Base-by-base conservation (phyloP, 2,329 filamentous ascomycete species). In the Botrytis tulipae region DNA sequence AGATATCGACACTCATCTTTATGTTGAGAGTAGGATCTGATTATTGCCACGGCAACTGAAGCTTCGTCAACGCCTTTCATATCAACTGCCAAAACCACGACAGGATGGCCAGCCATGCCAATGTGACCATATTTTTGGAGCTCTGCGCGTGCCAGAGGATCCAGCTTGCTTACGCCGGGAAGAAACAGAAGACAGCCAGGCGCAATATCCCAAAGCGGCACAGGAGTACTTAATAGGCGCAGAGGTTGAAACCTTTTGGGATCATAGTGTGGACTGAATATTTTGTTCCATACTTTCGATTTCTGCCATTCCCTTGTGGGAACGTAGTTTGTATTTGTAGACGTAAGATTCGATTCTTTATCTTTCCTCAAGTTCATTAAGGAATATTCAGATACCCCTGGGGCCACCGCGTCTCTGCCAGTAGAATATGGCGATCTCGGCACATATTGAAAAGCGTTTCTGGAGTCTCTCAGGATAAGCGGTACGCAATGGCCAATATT, bases 141-240 rank as follows among this genome's bases (percentile, higher is more conserved):
- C n/a, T 54, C 25, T 40, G 10, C 5, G 10, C 10, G 9, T 18
- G 16, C 14, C 6, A 0, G 3, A 8, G 46, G 35, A 7, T 48
- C 25, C 9, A 68, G n/a, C 12, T 25, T 29, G 3, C 3, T 3
- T 57, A 5, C n/a, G 44, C 20, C 7, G 22, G 62, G 51, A 42
- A 72, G 22, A n/a, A 54, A 68, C 3, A 72, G 16, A 7, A 72
- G 18, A 10, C 62, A 72, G 8, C 71, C 71, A 37, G 48, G 61
- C n/a, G 71, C 71, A 29, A 72, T 68, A 12, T 72, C 71, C 71
- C 71, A 72, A 16, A 72, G 54, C n/a, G 71, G 71, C 37, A 68
- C 70, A 66, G 8, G n/a, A n/a, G 18, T 32, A 32, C n/a, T 29
- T 25, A 1, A 0, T 5, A 4, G 0, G 3, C 16, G 40, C 25